A percentile compares a stretch with the other conserved stretches of the same genome.
Conservation (phyloP, 2,329 filamentous ascomycete species). For the Fusarium sp. region DNA sequence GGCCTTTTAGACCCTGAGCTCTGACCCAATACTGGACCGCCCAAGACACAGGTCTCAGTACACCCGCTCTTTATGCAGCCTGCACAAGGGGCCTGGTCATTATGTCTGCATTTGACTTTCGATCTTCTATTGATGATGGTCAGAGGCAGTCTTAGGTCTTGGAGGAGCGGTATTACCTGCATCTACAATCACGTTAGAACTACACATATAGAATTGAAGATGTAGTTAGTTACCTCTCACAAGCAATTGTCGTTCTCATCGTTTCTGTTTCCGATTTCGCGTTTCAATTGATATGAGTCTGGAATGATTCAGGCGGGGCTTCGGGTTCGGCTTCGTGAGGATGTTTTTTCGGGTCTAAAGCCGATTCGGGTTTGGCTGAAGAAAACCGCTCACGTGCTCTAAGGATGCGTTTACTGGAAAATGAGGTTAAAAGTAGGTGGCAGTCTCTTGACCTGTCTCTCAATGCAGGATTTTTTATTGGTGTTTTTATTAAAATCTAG, state of each 20-base stretch:
- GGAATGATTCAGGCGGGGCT: constrained; percentile 7
- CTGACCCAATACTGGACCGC: constrained; percentile 18
- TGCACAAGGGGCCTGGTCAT: constrained; percentile 35
- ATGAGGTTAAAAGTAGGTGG: too few relatives aligned
- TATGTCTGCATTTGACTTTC: constrained; percentile 39
- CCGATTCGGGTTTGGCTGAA: constrained; percentile 26
- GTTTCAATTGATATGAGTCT: background rate
- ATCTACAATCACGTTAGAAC: constrained; percentile 10
- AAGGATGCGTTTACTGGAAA: too few relatives aligned
- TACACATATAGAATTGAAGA: fast-evolving
- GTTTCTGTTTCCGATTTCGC: background rate
- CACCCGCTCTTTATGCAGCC: constrained; percentile 33
- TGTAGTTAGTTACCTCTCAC: constrained; percentile 19
- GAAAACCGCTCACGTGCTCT: background rate
- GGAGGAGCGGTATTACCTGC: constrained; percentile 24
- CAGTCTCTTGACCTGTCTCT: too few relatives aligned
- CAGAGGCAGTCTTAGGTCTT: background rate
- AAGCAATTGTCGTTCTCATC: constrained; percentile 39
- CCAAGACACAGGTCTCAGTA: constrained; percentile 21
- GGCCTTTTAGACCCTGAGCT: background rate
- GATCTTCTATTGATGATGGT: constrained; percentile 24
- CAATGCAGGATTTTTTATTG: too few relatives aligned
- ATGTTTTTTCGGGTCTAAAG: background rate
- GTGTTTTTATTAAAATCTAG: too few relatives aligned
- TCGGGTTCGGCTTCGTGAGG: constrained; percentile 7